Evolutionary conservation across 495 filamentous ascomycete genomes (phyloP), one percentile per base, ranked within the genome.

Genomic region (Daldinia childiae): DNA sequence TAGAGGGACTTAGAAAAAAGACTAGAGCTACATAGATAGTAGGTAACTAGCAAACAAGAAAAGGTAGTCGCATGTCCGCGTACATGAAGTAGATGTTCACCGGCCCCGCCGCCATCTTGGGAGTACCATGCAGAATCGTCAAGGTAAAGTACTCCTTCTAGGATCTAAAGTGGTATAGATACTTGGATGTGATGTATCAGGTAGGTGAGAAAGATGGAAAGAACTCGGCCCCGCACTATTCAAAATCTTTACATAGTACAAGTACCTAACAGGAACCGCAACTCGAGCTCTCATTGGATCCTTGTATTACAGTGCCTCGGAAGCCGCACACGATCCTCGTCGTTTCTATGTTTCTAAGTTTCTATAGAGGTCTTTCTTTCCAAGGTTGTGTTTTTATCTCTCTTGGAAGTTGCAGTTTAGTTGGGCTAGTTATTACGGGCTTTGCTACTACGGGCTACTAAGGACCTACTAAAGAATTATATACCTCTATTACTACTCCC

Each of bases 241-340:
- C 54, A 66, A 66, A 67, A 63, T 45, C 52, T 62, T 67, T 68
- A 73, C 64, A 62, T 61, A 73, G 65, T 45, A 73, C 70, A 68
- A 65, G 70, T 68, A 68, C 64, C 55, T 72, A 72, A 58, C 32
- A 71, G 51, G 52, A 67, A 64, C 52, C 55, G 34, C 24, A 45
- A 30, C 32, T 60, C 43, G 59, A 64, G 34, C 36, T 27, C 60
- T 68, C 30, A 73, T 73, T 73, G 70, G 70, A 68, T 36, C 43
- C 50, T 64, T 62, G 65, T 73, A 64, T 64, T 64, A 59, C 51
- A 68, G 65, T 57, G 60, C 60, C 51, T 68, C 64, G 59, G 69
- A 64, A 72, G 64, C 64, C 38, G 59, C 58, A 71, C 61, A 73
- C 64, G 70, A 73, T 65, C 61, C 65, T 68, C 65, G 56, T 64